Evolutionary conservation across 352 stramenopile genomes (phyloP).

Genomic region (Bremia lactucae): DNA sequence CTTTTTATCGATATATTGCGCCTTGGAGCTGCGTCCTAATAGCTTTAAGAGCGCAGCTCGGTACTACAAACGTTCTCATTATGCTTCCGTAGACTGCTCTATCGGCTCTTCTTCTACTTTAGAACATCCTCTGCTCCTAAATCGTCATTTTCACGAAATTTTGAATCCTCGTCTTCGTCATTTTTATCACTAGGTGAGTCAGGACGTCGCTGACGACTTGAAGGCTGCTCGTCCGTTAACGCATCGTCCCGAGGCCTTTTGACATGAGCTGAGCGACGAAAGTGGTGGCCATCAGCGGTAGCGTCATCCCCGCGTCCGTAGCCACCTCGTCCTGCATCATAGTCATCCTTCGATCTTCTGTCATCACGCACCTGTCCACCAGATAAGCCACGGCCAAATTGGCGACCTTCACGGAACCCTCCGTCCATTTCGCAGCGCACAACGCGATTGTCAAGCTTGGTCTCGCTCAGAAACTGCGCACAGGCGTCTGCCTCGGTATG

Average conservation of each 20-base stretch:
- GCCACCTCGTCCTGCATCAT: constrained; percentile 66
- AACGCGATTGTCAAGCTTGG: constrained; percentile 81
- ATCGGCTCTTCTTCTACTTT: constrained; percentile 6
- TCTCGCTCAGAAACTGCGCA: constrained; percentile 76
- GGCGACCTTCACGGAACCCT: constrained; percentile 73
- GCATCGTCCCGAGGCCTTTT: constrained; percentile 60
- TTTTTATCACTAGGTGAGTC: constrained; percentile 10
- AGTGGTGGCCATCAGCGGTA: constrained; percentile 47
- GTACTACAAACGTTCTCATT: too few species aligned
- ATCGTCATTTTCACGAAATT: constrained; percentile 16
- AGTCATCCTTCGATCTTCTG: constrained; percentile 76
- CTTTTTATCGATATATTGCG: too few species aligned
- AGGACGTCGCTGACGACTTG: constrained; percentile 12
- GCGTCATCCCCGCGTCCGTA: constrained; percentile 62
- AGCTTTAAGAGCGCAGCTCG: too few species aligned
- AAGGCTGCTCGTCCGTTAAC: constrained; percentile 29
- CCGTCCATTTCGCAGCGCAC: constrained; percentile 85
- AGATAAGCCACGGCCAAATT: constrained; percentile 76
- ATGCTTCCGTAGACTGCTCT: constrained; percentile 7
- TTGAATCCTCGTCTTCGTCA: constrained; percentile 22
- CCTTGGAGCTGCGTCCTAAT: too few species aligned
- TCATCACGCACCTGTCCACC: constrained; percentile 81
- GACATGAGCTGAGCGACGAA: constrained; percentile 40
- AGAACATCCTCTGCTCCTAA: constrained; percentile 14
- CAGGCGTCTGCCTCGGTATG: constrained; percentile 66